Base-by-base conservation (phyloP, 169 alveolate species). In the Eimeria sp. region DNA sequence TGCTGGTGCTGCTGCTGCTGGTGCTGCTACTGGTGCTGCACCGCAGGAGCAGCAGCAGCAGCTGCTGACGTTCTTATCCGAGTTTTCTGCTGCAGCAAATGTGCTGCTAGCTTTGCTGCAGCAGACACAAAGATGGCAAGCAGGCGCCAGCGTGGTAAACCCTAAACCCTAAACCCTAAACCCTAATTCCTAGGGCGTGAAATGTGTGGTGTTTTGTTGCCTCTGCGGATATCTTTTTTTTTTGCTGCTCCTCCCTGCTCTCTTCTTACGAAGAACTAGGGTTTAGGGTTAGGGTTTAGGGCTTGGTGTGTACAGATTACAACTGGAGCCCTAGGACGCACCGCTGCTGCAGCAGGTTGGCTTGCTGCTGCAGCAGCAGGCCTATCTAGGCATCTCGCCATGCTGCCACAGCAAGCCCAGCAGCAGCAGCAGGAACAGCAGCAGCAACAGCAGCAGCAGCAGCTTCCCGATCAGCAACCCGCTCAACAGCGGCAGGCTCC, bases 301-400 rank as follows among this genome's bases (percentile, higher is more conserved):
- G 61, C 2, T 54, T 54, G 61, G 10, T 54, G 54, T 7, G 82
- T 25, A 5, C 82, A 72, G 82, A 14, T 72, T 10, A 72, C 82
- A 10, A 4, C 82, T 13, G 43, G 43, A 40, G 27, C 49, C 43
- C 5, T 72, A 13, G 45, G 82, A 20, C 34, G 49, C 54, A 40
- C 82, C 27, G 82, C 82, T 30, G 5, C 54, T 72, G 82, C 82
- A 27, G 49, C 82, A 30, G 82, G 49, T 11, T 72, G 82, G 82
- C 82, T 72, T 72, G 43, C 82, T 72, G 82, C 82, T 7, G 82
- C 82, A 25, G 82, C 82, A 25, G 82, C 82, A 27, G 82, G 82
- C 25, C 47, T 72, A 11, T 16, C 82, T 0, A 72, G 82, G 49
- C 45, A 72, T n/a, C 82, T 72, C 0, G 82, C 82, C 22, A 7